These are phyloP conservation scores for Solanum boliviense DNA, from an alignment of 257 asterid species.

Conservation along the genomic window DNA sequence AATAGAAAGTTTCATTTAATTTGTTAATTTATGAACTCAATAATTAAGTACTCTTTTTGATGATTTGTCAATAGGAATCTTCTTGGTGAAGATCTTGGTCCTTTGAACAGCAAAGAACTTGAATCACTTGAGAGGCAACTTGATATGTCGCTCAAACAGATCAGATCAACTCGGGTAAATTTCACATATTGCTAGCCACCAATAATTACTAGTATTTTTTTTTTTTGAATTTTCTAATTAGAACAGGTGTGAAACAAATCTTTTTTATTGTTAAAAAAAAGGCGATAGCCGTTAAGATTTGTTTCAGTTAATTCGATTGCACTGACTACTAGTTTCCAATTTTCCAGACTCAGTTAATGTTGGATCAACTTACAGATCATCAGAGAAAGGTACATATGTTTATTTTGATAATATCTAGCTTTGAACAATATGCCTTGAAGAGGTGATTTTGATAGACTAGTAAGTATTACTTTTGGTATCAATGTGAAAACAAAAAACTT, in stretches of 20 bases:
- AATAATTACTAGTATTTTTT: neutral
- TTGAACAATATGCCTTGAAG: neutral
- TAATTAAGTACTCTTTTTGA: neutral
- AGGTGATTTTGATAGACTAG: neutral
- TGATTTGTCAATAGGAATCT: conserved; percentile 45
- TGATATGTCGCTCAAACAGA: conserved; percentile 88
- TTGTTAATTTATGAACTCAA: neutral
- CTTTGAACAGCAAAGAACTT: conserved; percentile 91
- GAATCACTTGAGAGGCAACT: conserved; percentile 93
- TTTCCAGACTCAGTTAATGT: conserved; percentile 86
- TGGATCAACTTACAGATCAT: conserved; percentile 89
- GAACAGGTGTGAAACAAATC: neutral
- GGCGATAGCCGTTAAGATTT: neutral
- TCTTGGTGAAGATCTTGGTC: conserved; percentile 96
- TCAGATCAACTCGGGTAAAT: conserved; percentile 83
- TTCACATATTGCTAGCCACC: neutral
- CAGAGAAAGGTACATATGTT: conserved; percentile 54
- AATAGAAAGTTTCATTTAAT: neutral
- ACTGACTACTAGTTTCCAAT: neutral
- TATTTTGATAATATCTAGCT: neutral
- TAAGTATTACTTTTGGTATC: neutral
- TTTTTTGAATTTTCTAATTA: neutral
- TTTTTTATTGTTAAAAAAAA: neutral
- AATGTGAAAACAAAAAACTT: neutral
- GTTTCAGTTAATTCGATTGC: neutral